Evolutionary conservation across 495 filamentous ascomycete genomes (phyloP).

Genomic region (Penicillium coffeae): DNA sequence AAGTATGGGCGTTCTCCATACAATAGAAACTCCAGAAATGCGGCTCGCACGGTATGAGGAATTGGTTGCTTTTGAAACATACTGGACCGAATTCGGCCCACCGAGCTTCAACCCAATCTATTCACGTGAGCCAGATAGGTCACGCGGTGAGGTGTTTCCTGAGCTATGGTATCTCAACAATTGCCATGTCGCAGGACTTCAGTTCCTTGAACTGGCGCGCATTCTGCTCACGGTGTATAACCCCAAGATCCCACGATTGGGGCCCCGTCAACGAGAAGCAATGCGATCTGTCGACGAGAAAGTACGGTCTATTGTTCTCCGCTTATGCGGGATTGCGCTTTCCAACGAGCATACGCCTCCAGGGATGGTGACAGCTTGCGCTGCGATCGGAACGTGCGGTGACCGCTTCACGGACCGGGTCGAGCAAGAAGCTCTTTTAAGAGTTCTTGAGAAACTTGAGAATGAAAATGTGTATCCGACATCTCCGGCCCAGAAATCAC

Average conservation of each 20-base stretch:
- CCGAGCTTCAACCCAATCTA: constrained; percentile 25
- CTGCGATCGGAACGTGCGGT: constrained; percentile 30
- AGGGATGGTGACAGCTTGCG: constrained; percentile 21
- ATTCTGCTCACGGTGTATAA: constrained; percentile 42
- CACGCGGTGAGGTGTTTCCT: constrained; percentile 28
- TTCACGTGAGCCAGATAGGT: constrained; percentile 15
- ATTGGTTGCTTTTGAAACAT: constrained; percentile 14
- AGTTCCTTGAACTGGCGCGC: constrained; percentile 33
- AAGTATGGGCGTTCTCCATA: constrained; percentile 5
- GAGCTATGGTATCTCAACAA: constrained; percentile 37
- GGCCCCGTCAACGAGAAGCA: constrained; percentile 18
- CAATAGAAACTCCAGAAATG: constrained; percentile 3
- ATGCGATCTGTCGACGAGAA: constrained; percentile 15
- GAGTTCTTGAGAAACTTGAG: constrained; percentile 9
- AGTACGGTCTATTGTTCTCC: constrained; percentile 23
- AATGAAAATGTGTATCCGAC: constrained; percentile 18
- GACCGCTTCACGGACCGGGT: constrained; percentile 22
- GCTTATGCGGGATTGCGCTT: constrained; percentile 28
- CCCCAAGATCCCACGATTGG: constrained; percentile 32
- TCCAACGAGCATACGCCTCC: constrained; percentile 27
- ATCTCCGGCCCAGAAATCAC: constrained; percentile 1
- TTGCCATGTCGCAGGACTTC: constrained; percentile 33
- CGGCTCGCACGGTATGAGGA: constrained; percentile 17
- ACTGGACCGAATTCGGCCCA: constrained; percentile 14
- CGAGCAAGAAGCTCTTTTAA: constrained; percentile 26